Evolutionary conservation across 2,329 filamentous ascomycete species (phyloP).

Genomic region (Sarocladiaceae sp.): DNA sequence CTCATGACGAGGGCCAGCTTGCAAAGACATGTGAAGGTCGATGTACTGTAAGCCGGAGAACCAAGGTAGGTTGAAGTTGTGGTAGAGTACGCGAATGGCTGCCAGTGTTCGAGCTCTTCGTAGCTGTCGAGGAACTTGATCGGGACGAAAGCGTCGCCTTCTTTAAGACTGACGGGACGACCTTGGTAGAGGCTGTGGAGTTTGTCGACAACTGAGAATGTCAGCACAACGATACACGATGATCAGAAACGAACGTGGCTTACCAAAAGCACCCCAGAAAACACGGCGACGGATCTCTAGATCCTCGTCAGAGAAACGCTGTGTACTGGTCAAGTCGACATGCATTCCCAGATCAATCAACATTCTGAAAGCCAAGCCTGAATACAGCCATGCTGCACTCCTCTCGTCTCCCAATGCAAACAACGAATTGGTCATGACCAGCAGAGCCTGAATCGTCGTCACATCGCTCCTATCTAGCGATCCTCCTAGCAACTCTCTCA

Average conservation of each 20-base stretch:
- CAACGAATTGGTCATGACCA: constrained; percentile 46
- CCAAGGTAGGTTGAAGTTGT: constrained; percentile 22
- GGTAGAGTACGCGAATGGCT: constrained; percentile 36
- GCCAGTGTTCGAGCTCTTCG: constrained; percentile 50
- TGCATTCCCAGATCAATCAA: constrained; percentile 52
- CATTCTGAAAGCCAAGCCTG: constrained; percentile 52
- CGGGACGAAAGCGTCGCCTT: constrained; percentile 41
- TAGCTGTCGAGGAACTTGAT: constrained; percentile 43
- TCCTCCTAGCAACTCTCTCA: constrained; percentile 40
- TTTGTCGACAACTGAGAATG: constrained; percentile 36
- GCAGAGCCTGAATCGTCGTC: constrained; percentile 49
- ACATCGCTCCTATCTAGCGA: constrained; percentile 45
- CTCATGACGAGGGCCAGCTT: constrained; percentile 44
- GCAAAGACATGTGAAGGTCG: constrained; percentile 37
- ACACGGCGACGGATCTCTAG: constrained; percentile 38
- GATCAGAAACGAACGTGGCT: constrained; percentile 14
- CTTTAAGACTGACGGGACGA: constrained; percentile 41
- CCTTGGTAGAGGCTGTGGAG: constrained; percentile 53
- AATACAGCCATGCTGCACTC: constrained; percentile 53
- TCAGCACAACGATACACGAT: background rate
- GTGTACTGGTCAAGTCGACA: constrained; percentile 29
- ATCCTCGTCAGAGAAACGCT: constrained; percentile 38
- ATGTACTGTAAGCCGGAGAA: constrained; percentile 36
- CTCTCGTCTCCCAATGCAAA: constrained; percentile 46
- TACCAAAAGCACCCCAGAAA: constrained; percentile 40